Percentiles rank a stretch among this genome's conserved stretches.
Conservation (phyloP, 2,329 filamentous ascomycete species). For the Xylariaceae sp. region DNA sequence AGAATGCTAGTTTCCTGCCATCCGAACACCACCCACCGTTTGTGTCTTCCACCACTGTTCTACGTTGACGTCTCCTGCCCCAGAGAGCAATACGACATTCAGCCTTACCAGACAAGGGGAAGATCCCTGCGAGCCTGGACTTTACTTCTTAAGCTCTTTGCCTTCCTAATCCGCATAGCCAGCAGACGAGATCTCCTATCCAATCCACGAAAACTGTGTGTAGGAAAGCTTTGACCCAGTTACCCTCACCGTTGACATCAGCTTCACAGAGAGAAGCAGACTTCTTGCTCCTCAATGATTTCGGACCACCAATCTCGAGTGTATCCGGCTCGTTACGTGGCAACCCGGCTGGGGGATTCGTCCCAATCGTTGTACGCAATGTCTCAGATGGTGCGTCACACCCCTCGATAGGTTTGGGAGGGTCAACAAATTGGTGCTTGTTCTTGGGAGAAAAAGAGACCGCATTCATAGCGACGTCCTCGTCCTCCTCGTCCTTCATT, state of each 20-base stretch:
- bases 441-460: neutral
- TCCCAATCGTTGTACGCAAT: neutral
- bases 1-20: no score
- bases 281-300: neutral
- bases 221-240: slow-evolving; percentile 36
- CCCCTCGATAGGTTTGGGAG: neutral
- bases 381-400: neutral
- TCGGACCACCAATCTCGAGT: neutral
- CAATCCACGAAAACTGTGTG: slow-evolving; percentile 38
- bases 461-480: slow-evolving; percentile 28
- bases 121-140: neutral
- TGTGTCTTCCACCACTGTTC: neutral
- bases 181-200: slow-evolving; percentile 36
- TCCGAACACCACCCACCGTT: no score
- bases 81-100: neutral
- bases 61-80: slow-evolving; percentile 2
- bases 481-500: slow-evolving; percentile 20
- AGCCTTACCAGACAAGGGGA: neutral
- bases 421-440: neutral
- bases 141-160: slow-evolving; percentile 30
- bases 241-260: slow-evolving; percentile 3
- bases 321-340: neutral
- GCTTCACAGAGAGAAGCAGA: slow-evolving; percentile 11
- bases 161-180: slow-evolving; percentile 28
- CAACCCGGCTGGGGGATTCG: neutral